Percentiles rank a stretch among this genome's conserved stretches.
These are phyloP conservation scores for Lentinus brumalis DNA, from an alignment of 768 basidiomycete genomes.

Conservation along the genomic window DNA sequence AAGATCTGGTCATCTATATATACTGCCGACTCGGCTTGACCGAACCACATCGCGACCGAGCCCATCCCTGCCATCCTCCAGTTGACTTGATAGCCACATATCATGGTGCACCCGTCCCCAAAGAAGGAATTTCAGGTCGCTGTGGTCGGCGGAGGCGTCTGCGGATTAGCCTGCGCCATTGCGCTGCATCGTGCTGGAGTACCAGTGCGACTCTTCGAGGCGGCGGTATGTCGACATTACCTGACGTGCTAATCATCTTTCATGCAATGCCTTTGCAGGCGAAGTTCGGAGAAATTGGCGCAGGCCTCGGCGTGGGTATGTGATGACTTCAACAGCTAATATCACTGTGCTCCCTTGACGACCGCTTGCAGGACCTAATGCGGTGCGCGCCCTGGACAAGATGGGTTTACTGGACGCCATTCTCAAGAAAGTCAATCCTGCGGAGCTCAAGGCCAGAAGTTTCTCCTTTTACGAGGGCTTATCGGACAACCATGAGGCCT, in stretches of 20 bases:
- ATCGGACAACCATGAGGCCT: constrained; percentile 39
- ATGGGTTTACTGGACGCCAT: constrained; percentile 47
- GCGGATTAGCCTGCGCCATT: constrained; percentile 50
- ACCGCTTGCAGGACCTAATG: constrained; percentile 47
- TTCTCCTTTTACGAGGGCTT: constrained; percentile 47
- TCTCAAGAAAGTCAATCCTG: constrained; percentile 39
- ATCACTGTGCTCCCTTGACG: not conserved
- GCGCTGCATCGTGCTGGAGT: constrained; percentile 46
- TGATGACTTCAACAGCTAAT: not conserved
- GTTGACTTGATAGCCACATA: not conserved
- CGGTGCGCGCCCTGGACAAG: constrained; percentile 44
- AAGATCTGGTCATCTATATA: too few relatives aligned
- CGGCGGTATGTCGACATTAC: constrained; percentile 38
- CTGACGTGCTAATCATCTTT: too few relatives aligned
- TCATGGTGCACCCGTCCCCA: not conserved
- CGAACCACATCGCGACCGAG: too few relatives aligned
- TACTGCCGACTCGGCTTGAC: too few relatives aligned
- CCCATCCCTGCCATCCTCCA: too few relatives aligned
- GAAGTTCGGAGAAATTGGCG: constrained; percentile 53
- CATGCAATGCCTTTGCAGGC: constrained; percentile 31
- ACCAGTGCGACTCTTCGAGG: constrained; percentile 51
- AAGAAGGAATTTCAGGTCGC: constrained; percentile 46
- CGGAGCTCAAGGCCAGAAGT: constrained; percentile 30
- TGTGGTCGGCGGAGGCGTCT: constrained; percentile 60
- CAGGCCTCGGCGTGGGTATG: constrained; percentile 53